A percentile compares a stretch with the other conserved stretches of the same genome.
Evolutionary conservation across 306 rosid species (phyloP).

Genomic region (Cucumis cinereus): DNA sequence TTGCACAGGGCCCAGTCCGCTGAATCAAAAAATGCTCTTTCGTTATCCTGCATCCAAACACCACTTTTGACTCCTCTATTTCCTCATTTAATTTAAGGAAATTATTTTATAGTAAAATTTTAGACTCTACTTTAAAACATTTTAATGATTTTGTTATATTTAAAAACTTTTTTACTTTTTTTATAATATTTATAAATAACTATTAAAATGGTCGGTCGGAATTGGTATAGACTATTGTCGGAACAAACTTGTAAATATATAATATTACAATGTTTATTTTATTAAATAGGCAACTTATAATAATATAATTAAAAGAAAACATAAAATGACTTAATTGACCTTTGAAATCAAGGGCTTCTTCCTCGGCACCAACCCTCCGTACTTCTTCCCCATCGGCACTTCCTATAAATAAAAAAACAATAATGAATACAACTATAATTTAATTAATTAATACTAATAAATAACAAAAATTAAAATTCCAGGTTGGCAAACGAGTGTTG

Average conservation of each 20-base stretch:
- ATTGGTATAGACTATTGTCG: too few species aligned
- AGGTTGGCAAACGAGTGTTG: not conserved
- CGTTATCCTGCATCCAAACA: conserved; percentile 9
- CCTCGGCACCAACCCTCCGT: conserved; percentile 75
- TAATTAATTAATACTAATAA: not conserved
- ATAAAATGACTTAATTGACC: conserved; percentile 17
- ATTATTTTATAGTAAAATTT: too few species aligned
- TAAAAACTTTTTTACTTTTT: too few species aligned
- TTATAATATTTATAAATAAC: too few species aligned
- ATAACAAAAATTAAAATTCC: not conserved
- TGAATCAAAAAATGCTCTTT: conserved; percentile 9
- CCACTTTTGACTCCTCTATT: not conserved
- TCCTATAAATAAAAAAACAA: conserved; percentile 12
- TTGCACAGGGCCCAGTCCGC: conserved; percentile 10
- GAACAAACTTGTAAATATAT: too few species aligned
- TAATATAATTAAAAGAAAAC: too few species aligned
- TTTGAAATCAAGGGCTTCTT: conserved; percentile 88
- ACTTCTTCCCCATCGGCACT: conserved; percentile 39
- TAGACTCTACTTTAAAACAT: too few species aligned
- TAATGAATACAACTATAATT: not conserved
- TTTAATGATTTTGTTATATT: too few species aligned
- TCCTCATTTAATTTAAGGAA: not conserved
- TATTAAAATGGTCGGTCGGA: too few species aligned
- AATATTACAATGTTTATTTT: too few species aligned
- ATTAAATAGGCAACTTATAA: too few species aligned